Evolutionary conservation across 2,329 filamentous ascomycete genomes (phyloP).

Genomic region (Botrytis fabae): DNA sequence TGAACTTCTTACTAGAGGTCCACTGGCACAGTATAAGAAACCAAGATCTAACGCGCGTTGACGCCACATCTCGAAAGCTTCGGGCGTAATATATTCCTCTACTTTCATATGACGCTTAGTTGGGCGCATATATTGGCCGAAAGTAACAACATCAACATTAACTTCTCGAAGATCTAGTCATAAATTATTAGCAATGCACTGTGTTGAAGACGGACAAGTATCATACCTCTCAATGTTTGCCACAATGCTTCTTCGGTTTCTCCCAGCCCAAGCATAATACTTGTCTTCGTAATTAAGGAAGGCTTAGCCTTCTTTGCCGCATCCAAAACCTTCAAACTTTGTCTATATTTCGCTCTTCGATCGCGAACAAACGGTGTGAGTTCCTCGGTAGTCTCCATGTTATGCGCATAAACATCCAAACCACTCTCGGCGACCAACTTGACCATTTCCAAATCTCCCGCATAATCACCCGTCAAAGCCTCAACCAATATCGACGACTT

Average conservation of each 20-base stretch:
- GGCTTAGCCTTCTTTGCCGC: slow-evolving; percentile 76
- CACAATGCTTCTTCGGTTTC: slow-evolving; percentile 87
- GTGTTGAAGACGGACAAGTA: background rate
- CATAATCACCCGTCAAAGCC: slow-evolving; percentile 84
- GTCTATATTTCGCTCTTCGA: slow-evolving; percentile 82
- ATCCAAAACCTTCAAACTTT: slow-evolving; percentile 76
- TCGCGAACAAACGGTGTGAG: slow-evolving; percentile 90
- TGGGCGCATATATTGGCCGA: slow-evolving; percentile 99
- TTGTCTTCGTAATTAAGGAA: slow-evolving; percentile 94
- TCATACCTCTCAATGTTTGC: slow-evolving; percentile 69
- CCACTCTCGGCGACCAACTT: slow-evolving; percentile 80
- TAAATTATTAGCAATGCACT: slow-evolving; percentile 24
- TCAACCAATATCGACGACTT: slow-evolving; percentile 76
- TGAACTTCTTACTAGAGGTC: slow-evolving; percentile 87
- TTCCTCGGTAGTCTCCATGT: slow-evolving; percentile 91
- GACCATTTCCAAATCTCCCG: slow-evolving; percentile 84
- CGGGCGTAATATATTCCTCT: slow-evolving; percentile 89
- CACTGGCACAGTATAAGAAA: slow-evolving; percentile 94
- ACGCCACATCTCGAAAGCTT: slow-evolving; percentile 88
- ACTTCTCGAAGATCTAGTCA: slow-evolving; percentile 69
- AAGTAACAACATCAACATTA: slow-evolving; percentile 92
- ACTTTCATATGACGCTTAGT: slow-evolving; percentile 98
- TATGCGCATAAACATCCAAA: slow-evolving; percentile 95
- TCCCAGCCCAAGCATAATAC: slow-evolving; percentile 92
- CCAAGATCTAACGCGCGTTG: slow-evolving; percentile 89